These are phyloP conservation scores for Cercospora nicotianae DNA, from an alignment of 2,329 filamentous ascomycete species.

Conservation along the genomic window DNA sequence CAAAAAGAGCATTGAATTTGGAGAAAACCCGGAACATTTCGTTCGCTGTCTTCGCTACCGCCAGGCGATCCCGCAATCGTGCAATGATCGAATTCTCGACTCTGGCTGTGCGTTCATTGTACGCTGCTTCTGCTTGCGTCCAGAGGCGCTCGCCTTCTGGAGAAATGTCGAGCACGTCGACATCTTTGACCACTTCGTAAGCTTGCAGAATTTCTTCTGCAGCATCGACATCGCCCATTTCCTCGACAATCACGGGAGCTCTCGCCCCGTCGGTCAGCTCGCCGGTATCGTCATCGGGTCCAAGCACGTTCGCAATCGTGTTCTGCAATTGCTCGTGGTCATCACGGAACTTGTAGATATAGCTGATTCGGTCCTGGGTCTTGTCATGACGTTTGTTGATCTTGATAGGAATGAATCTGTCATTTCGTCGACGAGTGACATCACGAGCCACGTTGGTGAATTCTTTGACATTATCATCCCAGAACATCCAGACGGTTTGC, in stretches of 20 bases:
- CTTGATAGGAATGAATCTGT: slow-evolving; percentile 99
- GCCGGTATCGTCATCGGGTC: slow-evolving; percentile 58
- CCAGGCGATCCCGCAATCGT: slow-evolving; percentile 83
- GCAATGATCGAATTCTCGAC: slow-evolving; percentile 99
- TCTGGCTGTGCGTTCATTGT: slow-evolving; percentile 94
- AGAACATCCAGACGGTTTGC: slow-evolving; percentile 82
- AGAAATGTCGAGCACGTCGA: slow-evolving; percentile 91
- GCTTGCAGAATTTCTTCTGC: slow-evolving; percentile 94
- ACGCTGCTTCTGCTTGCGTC: slow-evolving; percentile 90
- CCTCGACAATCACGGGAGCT: slow-evolving; percentile 75
- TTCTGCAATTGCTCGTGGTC: slow-evolving; percentile 97
- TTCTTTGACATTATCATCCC: slow-evolving; percentile 96
- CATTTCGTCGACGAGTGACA: slow-evolving; percentile 86
- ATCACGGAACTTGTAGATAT: slow-evolving; percentile 90
- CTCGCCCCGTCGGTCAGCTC: slow-evolving; percentile 58
- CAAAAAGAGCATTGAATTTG: slow-evolving; percentile 98
- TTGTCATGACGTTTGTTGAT: slow-evolving; percentile 83
- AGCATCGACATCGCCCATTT: slow-evolving; percentile 95
- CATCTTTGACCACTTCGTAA: slow-evolving; percentile 89
- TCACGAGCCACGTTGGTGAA: slow-evolving; percentile 98
- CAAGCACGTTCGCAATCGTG: slow-evolving; percentile 95
- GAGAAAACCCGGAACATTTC: slow-evolving; percentile 99
- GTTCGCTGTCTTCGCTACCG: slow-evolving; percentile 93
- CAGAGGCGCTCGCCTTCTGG: slow-evolving; percentile 86
- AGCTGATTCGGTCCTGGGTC: slow-evolving; percentile 86